phyloP scores from a whole-genome alignment of 176 grass and related monocot species.

The Rhynchospora tenuis region DNA sequence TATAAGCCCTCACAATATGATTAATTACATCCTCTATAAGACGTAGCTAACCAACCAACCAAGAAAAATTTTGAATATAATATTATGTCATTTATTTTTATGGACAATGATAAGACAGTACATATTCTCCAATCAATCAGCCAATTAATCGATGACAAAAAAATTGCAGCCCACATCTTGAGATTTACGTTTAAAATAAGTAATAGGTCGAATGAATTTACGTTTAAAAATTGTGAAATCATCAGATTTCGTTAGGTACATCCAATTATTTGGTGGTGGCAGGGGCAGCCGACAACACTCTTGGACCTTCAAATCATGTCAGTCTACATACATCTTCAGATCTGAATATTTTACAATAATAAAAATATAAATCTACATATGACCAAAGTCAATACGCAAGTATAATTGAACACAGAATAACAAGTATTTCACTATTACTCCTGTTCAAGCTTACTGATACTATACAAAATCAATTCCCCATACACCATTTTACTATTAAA shows the following conservation, averaged over 20 bases:
- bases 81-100: neutral
- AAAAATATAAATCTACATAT: neutral
- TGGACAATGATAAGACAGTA: neutral
- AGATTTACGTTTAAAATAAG: neutral
- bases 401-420: neutral
- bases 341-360: neutral
- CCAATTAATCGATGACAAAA: neutral
- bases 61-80: neutral
- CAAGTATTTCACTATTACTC: neutral
- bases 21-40: too few relatives aligned
- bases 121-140: slow-evolving; percentile 2
- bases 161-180: neutral
- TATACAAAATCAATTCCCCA: neutral
- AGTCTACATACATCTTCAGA: neutral
- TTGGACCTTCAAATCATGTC: neutral
- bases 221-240: neutral
- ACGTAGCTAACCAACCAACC: too few relatives aligned
- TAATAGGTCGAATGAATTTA: neutral
- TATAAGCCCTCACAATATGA: too few relatives aligned
- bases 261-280: neutral
- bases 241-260: neutral
- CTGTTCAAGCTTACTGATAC: neutral
- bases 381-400: neutral
- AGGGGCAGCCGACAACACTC: neutral
- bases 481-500: slow-evolving; percentile 1